Conservation (phyloP, 805 yeast species). For the Ogataea minuta region DNA sequence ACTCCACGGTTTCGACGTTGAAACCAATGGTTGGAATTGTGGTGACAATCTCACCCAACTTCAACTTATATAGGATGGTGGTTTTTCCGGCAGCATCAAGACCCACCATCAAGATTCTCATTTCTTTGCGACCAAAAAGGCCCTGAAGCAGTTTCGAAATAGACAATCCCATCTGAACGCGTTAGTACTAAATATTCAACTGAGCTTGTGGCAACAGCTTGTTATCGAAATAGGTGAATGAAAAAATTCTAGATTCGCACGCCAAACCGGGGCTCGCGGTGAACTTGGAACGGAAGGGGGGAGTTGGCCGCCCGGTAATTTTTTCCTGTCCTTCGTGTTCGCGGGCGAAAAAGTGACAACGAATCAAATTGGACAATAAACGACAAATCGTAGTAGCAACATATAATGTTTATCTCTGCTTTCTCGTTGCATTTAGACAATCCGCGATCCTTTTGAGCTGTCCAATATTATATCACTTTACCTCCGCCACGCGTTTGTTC, state of each 20-base stretch:
- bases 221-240: slow-evolving; percentile 3
- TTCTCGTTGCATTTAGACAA: not conserved
- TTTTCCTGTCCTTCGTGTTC: slow-evolving; percentile 11
- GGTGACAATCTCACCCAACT: slow-evolving; percentile 93
- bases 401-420: not conserved
- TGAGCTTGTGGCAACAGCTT: slow-evolving; percentile 2
- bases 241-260: slow-evolving; percentile 2
- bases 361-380: slow-evolving; percentile 21
- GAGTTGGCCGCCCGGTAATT: slow-evolving; percentile 6
- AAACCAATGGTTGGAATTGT: slow-evolving; percentile 97
- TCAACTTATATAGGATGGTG: slow-evolving; percentile 90
- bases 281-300: slow-evolving; percentile 2
- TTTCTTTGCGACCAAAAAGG: slow-evolving; percentile 96
- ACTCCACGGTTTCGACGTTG: slow-evolving; percentile 96
- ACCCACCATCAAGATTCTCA: slow-evolving; percentile 98
- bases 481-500: not conserved
- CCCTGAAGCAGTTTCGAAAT: slow-evolving; percentile 91
- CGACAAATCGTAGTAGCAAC: not conserved
- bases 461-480: not conserved
- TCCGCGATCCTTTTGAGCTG: not conserved
- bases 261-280: slow-evolving; percentile 2
- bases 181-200: slow-evolving; percentile 6
- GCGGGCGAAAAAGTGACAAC: slow-evolving; percentile 24
- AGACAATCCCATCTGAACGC: slow-evolving; percentile 79
- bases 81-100: slow-evolving; percentile 98